Percentiles rank a stretch among this genome's conserved stretches.
Conservation (phyloP, 108 stramenopile species). For the Discostella stelligeroides region DNA sequence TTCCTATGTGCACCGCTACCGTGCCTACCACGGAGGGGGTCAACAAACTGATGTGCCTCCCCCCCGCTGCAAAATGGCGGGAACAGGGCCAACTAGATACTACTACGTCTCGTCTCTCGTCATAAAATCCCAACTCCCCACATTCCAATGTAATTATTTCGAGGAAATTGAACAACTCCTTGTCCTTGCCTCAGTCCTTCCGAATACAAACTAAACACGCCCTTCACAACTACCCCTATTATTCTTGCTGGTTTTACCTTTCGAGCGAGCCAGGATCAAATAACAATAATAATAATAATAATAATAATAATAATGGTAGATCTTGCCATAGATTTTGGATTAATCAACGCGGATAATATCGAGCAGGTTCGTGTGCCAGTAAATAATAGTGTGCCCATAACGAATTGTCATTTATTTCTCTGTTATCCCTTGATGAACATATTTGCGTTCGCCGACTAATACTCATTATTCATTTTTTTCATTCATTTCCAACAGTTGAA, state of each 20-base stretch:
- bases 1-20: too few relatives aligned
- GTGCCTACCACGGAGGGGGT: too few relatives aligned
- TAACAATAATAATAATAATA: not conserved
- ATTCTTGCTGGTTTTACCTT: not conserved
- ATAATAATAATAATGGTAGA: constrained; percentile 7
- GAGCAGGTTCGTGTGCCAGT: constrained; percentile 61
- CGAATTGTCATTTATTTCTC: not conserved
- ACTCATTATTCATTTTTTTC: not conserved
- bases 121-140: too few relatives aligned
- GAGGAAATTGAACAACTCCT: too few relatives aligned
- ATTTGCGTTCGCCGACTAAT: not conserved
- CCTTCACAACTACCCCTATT: too few relatives aligned
- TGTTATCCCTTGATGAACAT: not conserved
- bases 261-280: not conserved
- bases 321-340: constrained; percentile 66
- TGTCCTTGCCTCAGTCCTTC: too few relatives aligned
- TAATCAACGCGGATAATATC: constrained; percentile 76
- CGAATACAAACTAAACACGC: too few relatives aligned
- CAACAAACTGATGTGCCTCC: too few relatives aligned
- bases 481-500: constrained; percentile 52
- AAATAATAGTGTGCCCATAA: not conserved
- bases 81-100: too few relatives aligned
- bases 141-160: too few relatives aligned
- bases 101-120: too few relatives aligned
- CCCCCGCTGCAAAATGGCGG: too few relatives aligned